A percentile compares a stretch with the other conserved stretches of the same genome.
phyloP scores from a whole-genome alignment of 805 yeast genomes.

The Lipomyces spencermartinsiae region DNA sequence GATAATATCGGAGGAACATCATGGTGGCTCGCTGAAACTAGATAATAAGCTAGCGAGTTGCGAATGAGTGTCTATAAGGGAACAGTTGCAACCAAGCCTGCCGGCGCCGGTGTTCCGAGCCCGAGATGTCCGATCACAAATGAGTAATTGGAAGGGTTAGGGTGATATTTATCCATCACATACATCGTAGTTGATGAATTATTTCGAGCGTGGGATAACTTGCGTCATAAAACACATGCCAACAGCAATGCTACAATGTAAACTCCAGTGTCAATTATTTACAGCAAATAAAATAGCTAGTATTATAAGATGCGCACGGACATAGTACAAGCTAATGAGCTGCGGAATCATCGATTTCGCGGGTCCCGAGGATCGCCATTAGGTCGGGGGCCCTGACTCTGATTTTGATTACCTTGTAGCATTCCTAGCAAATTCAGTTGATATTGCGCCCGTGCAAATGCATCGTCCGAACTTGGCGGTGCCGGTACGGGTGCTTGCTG shows the following conservation, averaged over 20 bases:
- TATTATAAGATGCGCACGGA: neutral
- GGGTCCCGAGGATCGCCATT: slow-evolving; percentile 7
- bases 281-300: neutral
- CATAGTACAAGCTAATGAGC: neutral
- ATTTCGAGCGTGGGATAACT: neutral
- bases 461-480: slow-evolving; percentile 10
- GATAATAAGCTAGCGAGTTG: neutral
- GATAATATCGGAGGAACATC: neutral
- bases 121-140: no score
- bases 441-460: slow-evolving; percentile 33
- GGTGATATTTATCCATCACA: no score
- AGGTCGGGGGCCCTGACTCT: slow-evolving; percentile 19
- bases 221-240: neutral
- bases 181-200: no score
- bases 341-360: slow-evolving; percentile 4
- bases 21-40: neutral
- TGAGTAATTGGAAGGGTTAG: no score
- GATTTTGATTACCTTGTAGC: slow-evolving; percentile 13
- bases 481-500: slow-evolving; percentile 7
- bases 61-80: neutral
- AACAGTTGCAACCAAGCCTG: no score
- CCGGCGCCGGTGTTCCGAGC: no score
- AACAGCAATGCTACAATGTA: neutral
- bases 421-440: slow-evolving; percentile 31
- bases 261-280: neutral